A percentile compares a stretch with the other conserved stretches of the same genome.
Evolutionary conservation across 2,329 filamentous ascomycete genomes (phyloP).

Genomic region (Leptographium galeiforme): DNA sequence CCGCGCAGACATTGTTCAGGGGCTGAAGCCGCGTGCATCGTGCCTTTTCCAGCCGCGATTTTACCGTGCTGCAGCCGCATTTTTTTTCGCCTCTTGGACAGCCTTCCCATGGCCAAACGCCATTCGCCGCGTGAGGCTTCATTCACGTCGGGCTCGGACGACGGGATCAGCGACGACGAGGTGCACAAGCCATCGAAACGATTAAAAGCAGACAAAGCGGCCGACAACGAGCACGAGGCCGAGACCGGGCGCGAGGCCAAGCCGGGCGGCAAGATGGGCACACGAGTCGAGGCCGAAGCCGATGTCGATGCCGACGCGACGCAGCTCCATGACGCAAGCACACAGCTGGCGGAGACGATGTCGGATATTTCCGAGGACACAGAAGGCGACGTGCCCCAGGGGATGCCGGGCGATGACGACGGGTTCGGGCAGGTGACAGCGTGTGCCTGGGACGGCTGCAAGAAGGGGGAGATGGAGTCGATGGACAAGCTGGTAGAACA

Average conservation of each 20-base stretch:
- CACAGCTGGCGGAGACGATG: slow-evolving; percentile 35
- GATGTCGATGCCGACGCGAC: neutral
- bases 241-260: neutral
- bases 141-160: slow-evolving; percentile 33
- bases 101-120: slow-evolving; percentile 11
- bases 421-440: slow-evolving; percentile 65
- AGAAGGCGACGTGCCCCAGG: slow-evolving; percentile 61
- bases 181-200: slow-evolving; percentile 31
- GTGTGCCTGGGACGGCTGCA: slow-evolving; percentile 68
- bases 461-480: slow-evolving; percentile 56
- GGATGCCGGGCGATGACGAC: slow-evolving; percentile 54
- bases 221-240: slow-evolving; percentile 2
- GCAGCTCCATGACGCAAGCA: neutral
- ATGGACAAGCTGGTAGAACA: slow-evolving; percentile 75
- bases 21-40: neutral
- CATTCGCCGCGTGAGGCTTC: slow-evolving; percentile 28
- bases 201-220: slow-evolving; percentile 24
- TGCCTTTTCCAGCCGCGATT: neutral
- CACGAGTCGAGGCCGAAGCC: slow-evolving; percentile 1
- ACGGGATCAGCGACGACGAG: slow-evolving; percentile 29
- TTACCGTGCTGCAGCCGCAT: neutral
- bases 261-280: neutral
- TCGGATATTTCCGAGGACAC: slow-evolving; percentile 82
- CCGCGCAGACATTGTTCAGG: no score
- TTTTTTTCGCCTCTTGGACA: neutral